Evolutionary conservation across 257 asterid genomes (phyloP).

Genomic region (Dorcoceras hygrometricum): DNA sequence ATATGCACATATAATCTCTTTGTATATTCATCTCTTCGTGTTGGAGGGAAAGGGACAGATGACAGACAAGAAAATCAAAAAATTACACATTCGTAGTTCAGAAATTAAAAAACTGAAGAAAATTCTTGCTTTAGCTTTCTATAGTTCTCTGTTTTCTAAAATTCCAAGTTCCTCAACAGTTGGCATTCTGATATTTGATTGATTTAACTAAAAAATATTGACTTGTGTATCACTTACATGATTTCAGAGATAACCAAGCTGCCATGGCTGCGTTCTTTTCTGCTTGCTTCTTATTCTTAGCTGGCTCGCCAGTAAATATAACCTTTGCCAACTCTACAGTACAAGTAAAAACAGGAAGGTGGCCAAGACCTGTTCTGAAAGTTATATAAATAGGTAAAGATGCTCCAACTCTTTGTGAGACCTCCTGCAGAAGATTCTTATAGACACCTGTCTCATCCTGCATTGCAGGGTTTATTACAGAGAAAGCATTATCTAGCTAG

Average conservation of each 20-base stretch:
- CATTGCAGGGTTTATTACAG: constrained; percentile 20
- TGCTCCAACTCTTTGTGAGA: constrained; percentile 48
- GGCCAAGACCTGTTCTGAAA: constrained; percentile 45
- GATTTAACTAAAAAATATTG: too few species aligned
- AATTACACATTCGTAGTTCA: too few species aligned
- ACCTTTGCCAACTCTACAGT: constrained; percentile 47
- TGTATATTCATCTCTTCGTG: too few species aligned
- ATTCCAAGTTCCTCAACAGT: too few species aligned
- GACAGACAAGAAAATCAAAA: too few species aligned
- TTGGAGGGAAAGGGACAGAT: too few species aligned
- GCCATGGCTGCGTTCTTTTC: constrained; percentile 54
- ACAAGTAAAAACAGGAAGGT: constrained; percentile 46
- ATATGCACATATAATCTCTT: too few species aligned
- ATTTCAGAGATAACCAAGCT: constrained; percentile 49
- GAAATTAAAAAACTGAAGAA: too few species aligned
- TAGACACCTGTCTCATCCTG: constrained; percentile 61
- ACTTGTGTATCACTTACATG: constrained; percentile 18
- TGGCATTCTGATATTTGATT: too few species aligned
- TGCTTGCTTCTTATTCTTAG: constrained; percentile 51
- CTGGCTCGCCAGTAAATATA: constrained; percentile 45
- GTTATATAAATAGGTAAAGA: constrained; percentile 45
- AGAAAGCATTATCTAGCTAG: constrained; percentile 21
- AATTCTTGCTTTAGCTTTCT: too few species aligned
- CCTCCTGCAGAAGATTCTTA: constrained; percentile 50
- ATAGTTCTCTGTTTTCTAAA: too few species aligned